phyloP scores from a whole-genome alignment of 164 flowering plant species.

The Akebia trifoliata region DNA sequence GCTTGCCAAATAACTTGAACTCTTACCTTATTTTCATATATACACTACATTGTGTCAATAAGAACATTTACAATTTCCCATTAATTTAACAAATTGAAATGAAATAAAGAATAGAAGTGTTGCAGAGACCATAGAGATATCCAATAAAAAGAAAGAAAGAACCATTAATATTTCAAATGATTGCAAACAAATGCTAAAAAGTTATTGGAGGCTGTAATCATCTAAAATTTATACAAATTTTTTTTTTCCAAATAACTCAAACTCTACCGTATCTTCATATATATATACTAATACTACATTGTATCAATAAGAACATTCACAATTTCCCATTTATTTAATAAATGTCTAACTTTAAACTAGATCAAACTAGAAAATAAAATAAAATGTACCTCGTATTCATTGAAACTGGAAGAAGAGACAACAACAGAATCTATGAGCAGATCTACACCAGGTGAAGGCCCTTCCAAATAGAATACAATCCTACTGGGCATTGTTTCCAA shows the following conservation, averaged over 20 bases:
- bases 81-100: background rate
- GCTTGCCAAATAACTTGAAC: too few species aligned
- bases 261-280: too few species aligned
- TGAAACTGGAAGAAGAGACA: constrained; percentile 32
- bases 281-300: too few species aligned
- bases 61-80: too few species aligned
- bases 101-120: background rate
- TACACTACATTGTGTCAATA: too few species aligned
- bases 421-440: constrained; percentile 57
- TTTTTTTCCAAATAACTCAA: too few species aligned
- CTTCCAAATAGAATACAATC: constrained; percentile 72
- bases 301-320: background rate
- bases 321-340: background rate
- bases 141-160: background rate
- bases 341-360: background rate
- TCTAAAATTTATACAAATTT: too few species aligned
- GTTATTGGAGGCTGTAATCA: too few species aligned
- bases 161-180: too few species aligned
- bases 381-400: constrained; percentile 28
- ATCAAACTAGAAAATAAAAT: constrained; percentile 2
- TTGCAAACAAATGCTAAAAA: too few species aligned
- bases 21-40: too few species aligned
- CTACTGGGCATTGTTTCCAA: constrained; percentile 50
- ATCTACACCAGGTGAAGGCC: constrained; percentile 76
- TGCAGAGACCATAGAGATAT: background rate